phyloP scores from a whole-genome alignment of 2,329 filamentous ascomycete species.

The Cladophialophora bantiana region DNA sequence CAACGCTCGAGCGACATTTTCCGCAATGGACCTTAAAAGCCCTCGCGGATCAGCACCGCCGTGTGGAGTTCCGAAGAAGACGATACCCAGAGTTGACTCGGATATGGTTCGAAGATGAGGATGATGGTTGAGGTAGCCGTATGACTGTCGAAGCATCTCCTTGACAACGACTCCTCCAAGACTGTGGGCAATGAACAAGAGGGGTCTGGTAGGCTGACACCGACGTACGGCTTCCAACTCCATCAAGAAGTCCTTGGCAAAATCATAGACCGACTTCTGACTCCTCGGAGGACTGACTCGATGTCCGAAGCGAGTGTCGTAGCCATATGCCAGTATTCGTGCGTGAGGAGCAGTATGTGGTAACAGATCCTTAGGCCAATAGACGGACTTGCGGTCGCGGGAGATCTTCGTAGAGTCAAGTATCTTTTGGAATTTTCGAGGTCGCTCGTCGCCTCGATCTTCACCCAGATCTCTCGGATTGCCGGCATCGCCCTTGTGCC shows the following conservation, averaged over 20 bases:
- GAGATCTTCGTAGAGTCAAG: conserved; percentile 1
- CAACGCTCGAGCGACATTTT: conserved; percentile 27
- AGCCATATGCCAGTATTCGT: conserved; percentile 38
- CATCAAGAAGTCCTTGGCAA: conserved; percentile 47
- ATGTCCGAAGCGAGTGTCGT: conserved; percentile 43
- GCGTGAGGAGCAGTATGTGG: conserved; percentile 29
- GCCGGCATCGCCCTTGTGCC: conserved; percentile 34
- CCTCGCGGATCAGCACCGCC: conserved; percentile 23
- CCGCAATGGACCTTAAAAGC: conserved; percentile 12
- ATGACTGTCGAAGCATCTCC: conserved; percentile 27
- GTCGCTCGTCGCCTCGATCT: conserved; percentile 2
- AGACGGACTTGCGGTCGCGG: conserved; percentile 17
- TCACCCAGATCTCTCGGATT: background rate
- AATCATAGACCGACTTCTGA: conserved; percentile 45
- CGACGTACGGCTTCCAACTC: conserved; percentile 45
- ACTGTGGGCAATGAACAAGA: conserved; percentile 33
- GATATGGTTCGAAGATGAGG: conserved; percentile 11
- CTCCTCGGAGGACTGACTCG: conserved; percentile 39
- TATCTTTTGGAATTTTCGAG: conserved; percentile 19
- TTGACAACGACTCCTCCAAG: conserved; percentile 34
- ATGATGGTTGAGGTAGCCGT: conserved; percentile 13
- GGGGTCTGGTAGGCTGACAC: conserved; percentile 19
- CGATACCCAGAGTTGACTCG: conserved; percentile 26
- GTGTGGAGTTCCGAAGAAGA: conserved; percentile 38
- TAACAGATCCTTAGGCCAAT: conserved; percentile 32